phyloP scores from a whole-genome alignment of 1,284 basidiomycete genomes.

The Moesziomyces sp. region DNA sequence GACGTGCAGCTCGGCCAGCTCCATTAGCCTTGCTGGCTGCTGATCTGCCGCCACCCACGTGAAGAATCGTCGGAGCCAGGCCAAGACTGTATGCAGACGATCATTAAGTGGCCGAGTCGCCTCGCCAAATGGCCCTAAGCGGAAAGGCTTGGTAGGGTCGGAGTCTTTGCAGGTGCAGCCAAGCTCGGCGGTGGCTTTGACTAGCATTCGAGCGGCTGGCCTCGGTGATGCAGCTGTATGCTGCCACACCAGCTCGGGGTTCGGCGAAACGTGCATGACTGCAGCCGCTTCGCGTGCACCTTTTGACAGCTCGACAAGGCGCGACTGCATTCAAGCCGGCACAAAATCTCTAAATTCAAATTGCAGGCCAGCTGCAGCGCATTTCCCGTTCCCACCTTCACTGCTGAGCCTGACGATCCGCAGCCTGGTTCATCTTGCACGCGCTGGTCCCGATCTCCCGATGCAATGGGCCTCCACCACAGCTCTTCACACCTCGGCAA shows the following conservation, averaged over 20 bases:
- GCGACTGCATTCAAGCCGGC: neutral
- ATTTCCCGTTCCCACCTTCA: neutral
- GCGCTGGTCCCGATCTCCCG: neutral
- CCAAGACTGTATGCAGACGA: neutral
- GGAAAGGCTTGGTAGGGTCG: neutral
- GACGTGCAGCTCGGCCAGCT: conserved; percentile 12
- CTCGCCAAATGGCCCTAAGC: neutral
- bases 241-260: conserved; percentile 7
- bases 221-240: neutral
- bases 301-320: conserved; percentile 24
- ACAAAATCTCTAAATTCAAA: neutral
- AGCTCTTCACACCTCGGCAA: too few relatives aligned
- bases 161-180: neutral
- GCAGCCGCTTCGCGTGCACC: neutral
- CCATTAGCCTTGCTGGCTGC: neutral
- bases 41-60: conserved; percentile 7
- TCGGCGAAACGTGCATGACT: conserved; percentile 15
- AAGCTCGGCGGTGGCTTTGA: too few relatives aligned
- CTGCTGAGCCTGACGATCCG: too few relatives aligned
- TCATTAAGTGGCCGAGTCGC: conserved; percentile 11
- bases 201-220: neutral
- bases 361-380: neutral
- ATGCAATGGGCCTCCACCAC: neutral
- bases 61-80: conserved; percentile 5
- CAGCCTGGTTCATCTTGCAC: too few relatives aligned